Evolutionary conservation across 2,329 filamentous ascomycete species (phyloP), one percentile per base, ranked within the genome.

Genomic region (Penicillium olsonii): DNA sequence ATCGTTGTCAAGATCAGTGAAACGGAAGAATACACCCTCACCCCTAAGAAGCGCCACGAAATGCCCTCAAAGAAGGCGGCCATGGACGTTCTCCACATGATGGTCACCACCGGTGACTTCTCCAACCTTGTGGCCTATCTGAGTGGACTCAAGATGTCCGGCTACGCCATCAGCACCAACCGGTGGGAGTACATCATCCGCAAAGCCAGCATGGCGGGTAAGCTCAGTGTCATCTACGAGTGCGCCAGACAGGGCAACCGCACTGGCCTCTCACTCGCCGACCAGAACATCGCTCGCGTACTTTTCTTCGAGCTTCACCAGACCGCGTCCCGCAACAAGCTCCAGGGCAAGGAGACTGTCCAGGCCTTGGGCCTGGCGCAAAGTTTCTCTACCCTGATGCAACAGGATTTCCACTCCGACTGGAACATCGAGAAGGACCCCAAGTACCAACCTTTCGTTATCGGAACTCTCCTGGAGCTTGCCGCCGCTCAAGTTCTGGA

Each of bases 381-480:
- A 44, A 62, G 68, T 37, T 66, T 4, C 53, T 57, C 27, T 50
- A 75, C 50, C 66, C 75, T 58, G 67, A 75, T 37, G 47, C 59
- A 4, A 60, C 64, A n/a, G 60, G 68, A 41, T 11, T n/a, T n/a
- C 29, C 68, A 74, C 48, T 54, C 53, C 8, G 52, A 59, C 15
- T 37, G 44, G n/a, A 45, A 60, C 14, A 17, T 55, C 4, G 40
- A 56, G 22, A 20, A 57, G 6, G 70, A 78, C 44, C 66, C 72
- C 10, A 71, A 73, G 53, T 60, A 58, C 38, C 64, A 66, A 46
- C 73, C 75, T 1, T 68, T 71, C 20, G 67, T 78, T 15, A 66
- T 75, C 37, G 75, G 68, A 18, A 61, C 70, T 2, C 51, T 78
- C 15, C 62, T 80, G 7, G 71, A 78, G 43, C 61, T 81, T 14